Conservation (phyloP, 208 protist genomes). For the Leishmania major region DNA sequence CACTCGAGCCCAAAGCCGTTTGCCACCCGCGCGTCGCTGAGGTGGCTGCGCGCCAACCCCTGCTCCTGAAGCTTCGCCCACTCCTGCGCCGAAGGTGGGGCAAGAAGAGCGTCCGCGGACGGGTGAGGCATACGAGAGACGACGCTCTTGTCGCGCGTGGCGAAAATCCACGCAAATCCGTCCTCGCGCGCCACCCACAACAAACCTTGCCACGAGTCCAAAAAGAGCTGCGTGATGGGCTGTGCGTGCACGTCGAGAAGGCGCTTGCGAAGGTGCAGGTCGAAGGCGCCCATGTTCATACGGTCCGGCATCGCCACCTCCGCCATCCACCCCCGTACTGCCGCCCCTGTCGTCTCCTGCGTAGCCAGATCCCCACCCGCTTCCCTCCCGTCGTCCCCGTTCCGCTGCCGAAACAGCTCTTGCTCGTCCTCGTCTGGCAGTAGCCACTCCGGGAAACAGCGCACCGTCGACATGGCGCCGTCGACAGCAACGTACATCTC, state of each 20-base stretch:
- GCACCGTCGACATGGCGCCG: slow-evolving; percentile 59
- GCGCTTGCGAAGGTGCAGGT: slow-evolving; percentile 46
- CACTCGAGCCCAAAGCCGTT: slow-evolving; percentile 44
- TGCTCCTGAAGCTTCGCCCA: slow-evolving; percentile 52
- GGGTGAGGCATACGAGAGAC: slow-evolving; percentile 76
- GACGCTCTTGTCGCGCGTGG: slow-evolving; percentile 62
- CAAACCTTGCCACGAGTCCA: slow-evolving; percentile 51
- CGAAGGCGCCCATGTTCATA: slow-evolving; percentile 42
- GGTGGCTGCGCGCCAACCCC: slow-evolving; percentile 8
- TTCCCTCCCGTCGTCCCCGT: background rate
- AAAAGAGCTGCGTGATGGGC: slow-evolving; percentile 66
- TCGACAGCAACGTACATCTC: slow-evolving; percentile 86
- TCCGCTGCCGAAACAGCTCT: slow-evolving; percentile 43
- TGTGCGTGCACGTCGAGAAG: slow-evolving; percentile 80
- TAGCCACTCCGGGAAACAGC: slow-evolving; percentile 60
- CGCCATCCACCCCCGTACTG: slow-evolving; percentile 12
- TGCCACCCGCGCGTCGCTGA: slow-evolving; percentile 9
- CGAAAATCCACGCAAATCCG: slow-evolving; percentile 75
- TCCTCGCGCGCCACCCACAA: slow-evolving; percentile 83
- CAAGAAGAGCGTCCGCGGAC: slow-evolving; percentile 53
- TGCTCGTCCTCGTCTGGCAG: slow-evolving; percentile 43
- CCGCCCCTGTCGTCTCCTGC: background rate
- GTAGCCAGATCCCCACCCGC: background rate
- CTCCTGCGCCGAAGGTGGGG: slow-evolving; percentile 44
- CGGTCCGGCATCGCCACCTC: slow-evolving; percentile 35